Evolutionary conservation across 1,284 basidiomycete species (phyloP), one percentile per base, ranked within the genome.

Genomic region (Meira nashicola): DNA sequence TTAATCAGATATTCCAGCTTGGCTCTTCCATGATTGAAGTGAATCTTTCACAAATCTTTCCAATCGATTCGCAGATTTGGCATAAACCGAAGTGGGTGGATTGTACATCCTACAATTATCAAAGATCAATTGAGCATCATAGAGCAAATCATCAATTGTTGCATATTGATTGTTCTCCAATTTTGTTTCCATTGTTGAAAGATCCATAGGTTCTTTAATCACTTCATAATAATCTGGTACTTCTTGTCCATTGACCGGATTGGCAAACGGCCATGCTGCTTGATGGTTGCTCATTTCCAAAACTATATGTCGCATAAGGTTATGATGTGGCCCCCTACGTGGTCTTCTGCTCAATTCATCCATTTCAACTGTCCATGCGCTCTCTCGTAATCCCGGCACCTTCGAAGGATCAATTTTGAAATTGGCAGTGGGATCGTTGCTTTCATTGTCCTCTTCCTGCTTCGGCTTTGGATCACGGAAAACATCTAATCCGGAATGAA

Each of bases 81-180:
- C 85, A 75, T 94, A 98, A 49, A 89, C 86, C 23, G 89, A 88
- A 41, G 83, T 84, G 67, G 90, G 87, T 1, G 87, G 87, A 74
- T 99, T 99, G 81, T 95, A 98, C 54, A 83, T 78, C 58, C 88
- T 83, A 80, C 93, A 97, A 74, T 99, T 99, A 73, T 90, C 86
- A 77, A 93, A 92, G 57, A 98, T 71, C 40, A 76, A 65, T 53
- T 76, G 85, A 2, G 88, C 87, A 77, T 98, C 94, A 17, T 83
- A 83, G 7, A 89, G 79, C 76, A 97, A 92, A 47, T 84, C 83
- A 58, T 91, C 88, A 41, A 96, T 81, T 21, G 84, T 84, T 39
- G 83, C 79, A 78, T 97, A 98, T 62, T 82, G 80, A 63, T 83
- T 83, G 52, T 84, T 87, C 60, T 93, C 89, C 28, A 98, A 85